phyloP scores from a whole-genome alignment of 169 alveolate species.

The Eimeria acervulina region DNA sequence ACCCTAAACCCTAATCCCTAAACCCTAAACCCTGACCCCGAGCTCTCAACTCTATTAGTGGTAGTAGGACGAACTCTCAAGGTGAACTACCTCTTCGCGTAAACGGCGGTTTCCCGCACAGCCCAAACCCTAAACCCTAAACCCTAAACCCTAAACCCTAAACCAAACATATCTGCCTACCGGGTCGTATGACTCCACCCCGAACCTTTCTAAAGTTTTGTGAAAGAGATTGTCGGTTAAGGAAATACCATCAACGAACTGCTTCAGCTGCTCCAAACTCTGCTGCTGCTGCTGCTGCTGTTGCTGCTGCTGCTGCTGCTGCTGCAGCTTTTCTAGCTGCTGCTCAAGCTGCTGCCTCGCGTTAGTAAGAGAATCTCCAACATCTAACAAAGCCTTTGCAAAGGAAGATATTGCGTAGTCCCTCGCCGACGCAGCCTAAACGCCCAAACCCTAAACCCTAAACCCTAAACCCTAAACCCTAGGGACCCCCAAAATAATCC shows the following conservation, averaged over 20 bases:
- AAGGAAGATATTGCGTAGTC: constrained; percentile 93
- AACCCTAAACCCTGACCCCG: constrained; percentile 28
- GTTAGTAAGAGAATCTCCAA: constrained; percentile 92
- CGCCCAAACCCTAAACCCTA: constrained; percentile 42
- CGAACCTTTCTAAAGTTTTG: constrained; percentile 86
- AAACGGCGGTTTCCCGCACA: neutral
- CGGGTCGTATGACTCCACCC: constrained; percentile 70
- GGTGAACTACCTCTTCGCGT: neutral
- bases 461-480: constrained; percentile 36
- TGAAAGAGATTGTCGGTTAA: constrained; percentile 94
- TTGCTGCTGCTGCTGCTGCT: constrained; percentile 79
- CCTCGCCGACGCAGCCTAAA: constrained; percentile 89
- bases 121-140: constrained; percentile 10
- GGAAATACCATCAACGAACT: constrained; percentile 89
- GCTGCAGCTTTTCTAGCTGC: constrained; percentile 43
- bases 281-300: constrained; percentile 70
- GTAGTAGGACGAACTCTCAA: neutral
- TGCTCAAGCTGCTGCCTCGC: constrained; percentile 87
- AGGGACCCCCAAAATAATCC: neutral
- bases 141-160: constrained; percentile 58
- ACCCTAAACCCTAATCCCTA: neutral
- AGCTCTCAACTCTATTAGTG: neutral
- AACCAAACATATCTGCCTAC: neutral
- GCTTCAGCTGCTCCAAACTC: constrained; percentile 63
- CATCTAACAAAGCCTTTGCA: constrained; percentile 94